A percentile compares a stretch with the other conserved stretches of the same genome.
Conservation (phyloP, 805 yeast genomes). For the Saccharomycopsis malanga region DNA sequence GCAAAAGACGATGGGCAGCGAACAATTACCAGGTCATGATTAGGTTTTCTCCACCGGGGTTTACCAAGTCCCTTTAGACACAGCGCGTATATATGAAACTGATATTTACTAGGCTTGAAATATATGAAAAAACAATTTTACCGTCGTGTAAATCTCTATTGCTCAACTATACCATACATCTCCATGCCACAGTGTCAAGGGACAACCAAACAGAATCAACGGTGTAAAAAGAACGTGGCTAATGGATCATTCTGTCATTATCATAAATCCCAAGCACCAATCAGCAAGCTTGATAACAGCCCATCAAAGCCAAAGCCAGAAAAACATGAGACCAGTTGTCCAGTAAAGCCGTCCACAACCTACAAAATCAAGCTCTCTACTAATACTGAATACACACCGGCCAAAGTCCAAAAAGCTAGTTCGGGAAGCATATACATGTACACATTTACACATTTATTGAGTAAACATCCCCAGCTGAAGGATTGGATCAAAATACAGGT, state of each 20-base stretch:
- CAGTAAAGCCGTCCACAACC: not conserved
- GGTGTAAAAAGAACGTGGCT: slow-evolving; percentile 32
- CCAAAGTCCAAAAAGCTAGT: too few relatives aligned
- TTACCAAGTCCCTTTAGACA: too few relatives aligned
- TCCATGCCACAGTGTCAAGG: slow-evolving; percentile 34
- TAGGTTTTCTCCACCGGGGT: too few relatives aligned
- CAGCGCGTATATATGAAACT: too few relatives aligned
- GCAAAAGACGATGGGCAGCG: too few relatives aligned
- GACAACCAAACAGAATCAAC: slow-evolving; percentile 33
- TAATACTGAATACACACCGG: not conserved
- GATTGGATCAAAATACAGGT: slow-evolving; percentile 34
- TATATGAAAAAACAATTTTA: too few relatives aligned
- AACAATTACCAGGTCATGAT: too few relatives aligned
- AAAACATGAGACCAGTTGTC: not conserved
- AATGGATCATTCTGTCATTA: slow-evolving; percentile 30
- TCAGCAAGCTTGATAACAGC: not conserved
- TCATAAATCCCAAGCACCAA: slow-evolving; percentile 25
- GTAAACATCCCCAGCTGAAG: slow-evolving; percentile 20
- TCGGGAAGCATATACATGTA: slow-evolving; percentile 45
- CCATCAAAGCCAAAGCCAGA: not conserved
- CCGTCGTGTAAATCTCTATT: too few relatives aligned
- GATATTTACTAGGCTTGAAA: too few relatives aligned
- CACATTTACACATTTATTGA: slow-evolving; percentile 37
- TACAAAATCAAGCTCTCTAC: not conserved
- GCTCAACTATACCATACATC: too few relatives aligned